These are phyloP conservation scores for Hypomyces rosellus DNA, from an alignment of 2,329 filamentous ascomycete genomes.

Conservation along the genomic window DNA sequence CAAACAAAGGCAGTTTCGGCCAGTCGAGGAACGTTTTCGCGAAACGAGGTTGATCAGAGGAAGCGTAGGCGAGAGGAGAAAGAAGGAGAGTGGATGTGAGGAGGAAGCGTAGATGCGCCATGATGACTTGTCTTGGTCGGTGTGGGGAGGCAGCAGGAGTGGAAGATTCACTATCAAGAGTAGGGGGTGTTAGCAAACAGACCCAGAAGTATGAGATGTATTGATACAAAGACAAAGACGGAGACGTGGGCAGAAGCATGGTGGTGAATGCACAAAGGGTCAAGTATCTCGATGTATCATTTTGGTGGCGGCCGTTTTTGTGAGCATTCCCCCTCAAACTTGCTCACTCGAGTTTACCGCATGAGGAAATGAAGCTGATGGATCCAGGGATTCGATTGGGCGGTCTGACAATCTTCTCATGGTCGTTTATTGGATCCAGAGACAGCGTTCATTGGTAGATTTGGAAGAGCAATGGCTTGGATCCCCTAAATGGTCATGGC, in stretches of 20 bases:
- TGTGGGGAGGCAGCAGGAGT: too few species aligned
- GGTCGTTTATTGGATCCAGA: neutral
- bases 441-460: neutral
- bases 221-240: neutral
- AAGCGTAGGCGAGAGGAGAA: conserved; percentile 5
- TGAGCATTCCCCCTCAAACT: conserved; percentile 30
- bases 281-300: too few species aligned
- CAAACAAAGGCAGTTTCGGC: too few species aligned
- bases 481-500: too few species aligned
- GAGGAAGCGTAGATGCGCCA: conserved; percentile 4
- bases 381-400: conserved; percentile 25
- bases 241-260: neutral
- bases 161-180: too few species aligned
- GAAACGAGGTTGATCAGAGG: neutral
- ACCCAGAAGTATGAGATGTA: too few species aligned
- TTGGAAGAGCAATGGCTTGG: too few species aligned
- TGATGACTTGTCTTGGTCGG: neutral
- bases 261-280: too few species aligned
- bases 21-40: too few species aligned
- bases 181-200: too few species aligned
- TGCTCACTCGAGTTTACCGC: conserved; percentile 26
- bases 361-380: conserved; percentile 17
- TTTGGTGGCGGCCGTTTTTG: neutral
- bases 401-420: neutral
- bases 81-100: conserved; percentile 3